These are phyloP conservation scores for Castanea sativa DNA, from an alignment of 306 rosid species.

Conservation along the genomic window DNA sequence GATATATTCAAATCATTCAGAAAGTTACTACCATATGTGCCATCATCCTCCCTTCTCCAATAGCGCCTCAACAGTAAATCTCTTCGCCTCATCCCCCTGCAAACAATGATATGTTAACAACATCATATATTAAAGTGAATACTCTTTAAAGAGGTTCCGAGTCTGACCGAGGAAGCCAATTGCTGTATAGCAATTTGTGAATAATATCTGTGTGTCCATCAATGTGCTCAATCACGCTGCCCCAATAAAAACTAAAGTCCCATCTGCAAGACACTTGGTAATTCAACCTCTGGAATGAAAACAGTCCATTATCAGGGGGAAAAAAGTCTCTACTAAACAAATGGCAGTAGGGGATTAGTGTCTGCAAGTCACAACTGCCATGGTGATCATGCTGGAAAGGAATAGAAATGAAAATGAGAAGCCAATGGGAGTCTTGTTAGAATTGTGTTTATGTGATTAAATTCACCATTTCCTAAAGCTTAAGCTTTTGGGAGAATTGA, in stretches of 20 bases:
- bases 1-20: background rate
- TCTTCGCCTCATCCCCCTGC: conserved; percentile 82
- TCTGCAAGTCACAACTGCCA: background rate
- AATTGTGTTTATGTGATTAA: no score
- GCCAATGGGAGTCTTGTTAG: background rate
- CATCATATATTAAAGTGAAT: background rate
- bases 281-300: conserved; percentile 32
- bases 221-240: conserved; percentile 73
- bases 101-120: conserved; percentile 29
- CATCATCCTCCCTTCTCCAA: conserved; percentile 97
- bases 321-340: background rate
- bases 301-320: conserved; percentile 1
- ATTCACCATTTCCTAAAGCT: no score
- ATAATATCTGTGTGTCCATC: conserved; percentile 94
- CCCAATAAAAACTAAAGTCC: conserved; percentile 74
- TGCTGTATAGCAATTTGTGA: conserved; percentile 57
- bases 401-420: background rate
- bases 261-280: conserved; percentile 67
- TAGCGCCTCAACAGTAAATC: conserved; percentile 78
- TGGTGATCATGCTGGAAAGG: background rate
- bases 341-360: background rate
- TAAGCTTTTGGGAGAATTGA: no score
- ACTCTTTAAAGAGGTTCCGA: conserved; percentile 13
- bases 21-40: conserved; percentile 71
- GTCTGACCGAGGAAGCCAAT: conserved; percentile 89